Evolutionary conservation across 1,284 basidiomycete species (phyloP), one percentile per base, ranked within the genome.

Genomic region (Exobasidium rhododendri): DNA sequence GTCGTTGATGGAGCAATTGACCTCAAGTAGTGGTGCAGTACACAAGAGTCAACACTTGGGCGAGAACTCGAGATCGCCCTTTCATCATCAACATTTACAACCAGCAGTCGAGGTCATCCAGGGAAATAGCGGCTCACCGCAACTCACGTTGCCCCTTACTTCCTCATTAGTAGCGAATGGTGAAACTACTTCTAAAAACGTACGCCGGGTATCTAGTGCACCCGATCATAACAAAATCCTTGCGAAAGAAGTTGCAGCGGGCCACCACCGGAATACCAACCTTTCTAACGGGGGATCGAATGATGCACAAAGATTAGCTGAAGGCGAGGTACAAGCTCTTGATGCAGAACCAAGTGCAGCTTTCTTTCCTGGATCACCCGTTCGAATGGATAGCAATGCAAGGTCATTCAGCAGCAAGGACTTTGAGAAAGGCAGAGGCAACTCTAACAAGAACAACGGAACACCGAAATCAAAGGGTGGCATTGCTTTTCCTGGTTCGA

Each of bases 191-290:
- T 85, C 88, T 54, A 87, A 92, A 30, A 92, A 96, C 81, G 87
- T 98, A 44, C 88, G 94, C 55, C 87, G 94, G 44, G 94, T 97
- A 49, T 92, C 94, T 1, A 96, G 92, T 24, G 94, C 94, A 1
- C 94, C 94, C 1, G 97, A 97, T 79, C 89, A 92, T 52, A 98
- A 97, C 80, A 89, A 89, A 46, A 93, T 94, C 79, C 52, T 64
- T 58, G 43, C 49, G 20, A 51, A 44, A 10, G 47, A 58, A 11
- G 61, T 55, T 28, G 61, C 64, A 30, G 53, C 56, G 14, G 59
- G 46, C 59, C 43, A 65, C 43, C 61, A 69, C 26, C 35, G 35
- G 17, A 40, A 17, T 40, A 17, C 35, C 17, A 40, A 40, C 17
- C 10, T 17, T 40, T 40, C 35, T 10, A 7, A 40, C 7, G 35